Percentiles rank a stretch among this genome's conserved stretches.
Conservation (phyloP, 345 rosid genomes). For the Rhizophora mangle region DNA sequence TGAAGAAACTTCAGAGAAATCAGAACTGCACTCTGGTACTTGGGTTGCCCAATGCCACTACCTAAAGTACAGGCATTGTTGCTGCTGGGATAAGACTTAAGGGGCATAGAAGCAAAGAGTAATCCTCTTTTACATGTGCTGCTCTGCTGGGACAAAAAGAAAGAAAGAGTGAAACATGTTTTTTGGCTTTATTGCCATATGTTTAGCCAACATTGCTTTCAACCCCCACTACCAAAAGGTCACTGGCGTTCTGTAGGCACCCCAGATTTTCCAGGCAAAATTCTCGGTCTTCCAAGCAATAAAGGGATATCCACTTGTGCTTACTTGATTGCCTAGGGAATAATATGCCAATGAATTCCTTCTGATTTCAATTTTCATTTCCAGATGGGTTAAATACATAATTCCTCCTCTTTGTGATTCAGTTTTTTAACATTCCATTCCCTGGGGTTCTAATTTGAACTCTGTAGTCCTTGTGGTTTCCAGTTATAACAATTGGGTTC, state of each 20-base stretch:
- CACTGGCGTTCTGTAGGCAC: background rate
- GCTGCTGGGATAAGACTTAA: background rate
- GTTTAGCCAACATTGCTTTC: conserved; percentile 28
- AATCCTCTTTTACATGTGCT: conserved; percentile 10
- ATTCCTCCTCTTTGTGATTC: no score
- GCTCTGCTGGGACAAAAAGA: conserved; percentile 26
- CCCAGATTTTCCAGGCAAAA: background rate
- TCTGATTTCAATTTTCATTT: no score
- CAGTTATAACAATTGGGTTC: no score
- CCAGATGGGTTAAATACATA: no score
- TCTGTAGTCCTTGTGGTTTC: no score
- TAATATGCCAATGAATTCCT: no score
- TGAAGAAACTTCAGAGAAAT: background rate
- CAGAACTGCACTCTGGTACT: background rate
- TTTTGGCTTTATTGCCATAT: conserved; percentile 14
- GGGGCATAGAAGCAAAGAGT: conserved; percentile 11
- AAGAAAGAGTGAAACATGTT: conserved; percentile 21
- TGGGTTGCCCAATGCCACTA: background rate
- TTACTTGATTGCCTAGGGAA: background rate
- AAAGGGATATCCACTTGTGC: background rate
- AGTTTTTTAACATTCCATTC: no score
- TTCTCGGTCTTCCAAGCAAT: background rate
- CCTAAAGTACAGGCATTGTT: background rate
- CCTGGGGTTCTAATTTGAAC: no score
- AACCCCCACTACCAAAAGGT: conserved; percentile 22